A percentile compares a stretch with the other conserved stretches of the same genome.
Evolutionary conservation across 2,329 filamentous ascomycete genomes (phyloP).

Genomic region (Aureobasidium uvarum): DNA sequence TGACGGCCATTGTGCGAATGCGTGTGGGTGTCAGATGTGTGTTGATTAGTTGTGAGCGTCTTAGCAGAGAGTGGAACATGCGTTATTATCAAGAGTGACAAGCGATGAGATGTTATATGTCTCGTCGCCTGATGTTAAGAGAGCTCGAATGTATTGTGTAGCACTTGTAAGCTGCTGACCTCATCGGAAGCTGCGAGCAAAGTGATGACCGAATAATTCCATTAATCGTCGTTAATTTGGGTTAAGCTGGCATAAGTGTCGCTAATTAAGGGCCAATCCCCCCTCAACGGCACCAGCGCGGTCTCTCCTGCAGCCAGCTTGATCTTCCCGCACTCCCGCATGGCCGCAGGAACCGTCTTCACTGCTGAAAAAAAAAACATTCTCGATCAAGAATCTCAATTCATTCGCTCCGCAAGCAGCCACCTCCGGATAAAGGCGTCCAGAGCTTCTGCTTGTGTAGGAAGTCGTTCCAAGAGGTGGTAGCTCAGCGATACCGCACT

Average conservation of each 20-base stretch:
- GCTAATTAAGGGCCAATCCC: neutral
- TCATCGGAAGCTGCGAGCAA: constrained; percentile 8
- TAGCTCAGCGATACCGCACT: constrained; percentile 20
- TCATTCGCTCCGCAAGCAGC: neutral
- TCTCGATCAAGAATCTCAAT: neutral
- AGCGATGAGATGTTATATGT: constrained; percentile 3
- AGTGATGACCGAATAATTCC: constrained; percentile 10
- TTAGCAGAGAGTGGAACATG: constrained; percentile 25
- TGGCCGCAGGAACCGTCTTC: constrained; percentile 18
- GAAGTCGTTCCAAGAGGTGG: neutral
- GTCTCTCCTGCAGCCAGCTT: constrained; percentile 14
- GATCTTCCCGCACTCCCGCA: constrained; percentile 21
- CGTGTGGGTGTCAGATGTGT: constrained; percentile 8
- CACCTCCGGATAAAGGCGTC: neutral
- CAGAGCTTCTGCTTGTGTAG: neutral
- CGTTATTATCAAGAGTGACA: neutral
- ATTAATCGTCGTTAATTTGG: constrained; percentile 11
- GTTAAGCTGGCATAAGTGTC: neutral
- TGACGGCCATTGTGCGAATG: constrained; percentile 27
- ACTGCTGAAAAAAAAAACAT: neutral
- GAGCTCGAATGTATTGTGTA: neutral
- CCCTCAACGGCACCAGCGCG: neutral
- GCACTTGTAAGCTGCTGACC: constrained; percentile 21
- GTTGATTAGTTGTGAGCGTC: constrained; percentile 18
- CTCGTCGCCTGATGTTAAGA: neutral